Evolutionary conservation across 352 stramenopile genomes (phyloP).

Genomic region (Peronospora farinosa): DNA sequence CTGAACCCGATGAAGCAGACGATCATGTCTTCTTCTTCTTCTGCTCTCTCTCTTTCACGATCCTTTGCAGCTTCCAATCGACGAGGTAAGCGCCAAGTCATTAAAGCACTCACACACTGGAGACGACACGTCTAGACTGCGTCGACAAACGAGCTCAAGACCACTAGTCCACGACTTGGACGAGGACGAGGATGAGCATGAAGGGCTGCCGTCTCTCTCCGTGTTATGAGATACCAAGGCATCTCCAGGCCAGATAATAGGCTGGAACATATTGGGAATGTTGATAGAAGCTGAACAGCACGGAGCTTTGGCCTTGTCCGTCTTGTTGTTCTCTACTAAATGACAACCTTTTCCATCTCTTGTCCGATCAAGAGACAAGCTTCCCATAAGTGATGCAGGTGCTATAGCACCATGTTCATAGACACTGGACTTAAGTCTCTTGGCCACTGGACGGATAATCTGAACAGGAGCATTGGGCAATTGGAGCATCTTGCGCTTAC

Average conservation of each 20-base stretch:
- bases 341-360: not conserved
- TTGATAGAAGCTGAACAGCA: constrained; percentile 41
- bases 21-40: constrained; percentile 1
- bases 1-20: not conserved
- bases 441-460: constrained; percentile 46
- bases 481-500: constrained; percentile 54
- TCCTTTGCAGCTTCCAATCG: constrained; percentile 50
- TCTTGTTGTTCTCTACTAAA: constrained; percentile 16
- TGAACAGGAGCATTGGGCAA: constrained; percentile 31
- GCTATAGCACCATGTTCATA: constrained; percentile 27
- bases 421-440: constrained; percentile 47
- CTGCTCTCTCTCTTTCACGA: constrained; percentile 22
- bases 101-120: constrained; percentile 49
- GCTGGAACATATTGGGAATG: constrained; percentile 40
- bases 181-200: constrained; percentile 49
- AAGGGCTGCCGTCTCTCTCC: constrained; percentile 21
- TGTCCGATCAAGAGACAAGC: constrained; percentile 20
- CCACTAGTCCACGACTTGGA: constrained; percentile 47
- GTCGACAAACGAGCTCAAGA: constrained; percentile 57
- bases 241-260: constrained; percentile 33
- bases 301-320: constrained; percentile 6
- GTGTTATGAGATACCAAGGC: constrained; percentile 8
- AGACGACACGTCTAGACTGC: constrained; percentile 64
- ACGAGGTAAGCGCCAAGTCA: constrained; percentile 59
- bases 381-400: constrained; percentile 28